These are phyloP conservation scores for Cucumis melo DNA, from an alignment of 306 rosid species.

Conservation along the genomic window DNA sequence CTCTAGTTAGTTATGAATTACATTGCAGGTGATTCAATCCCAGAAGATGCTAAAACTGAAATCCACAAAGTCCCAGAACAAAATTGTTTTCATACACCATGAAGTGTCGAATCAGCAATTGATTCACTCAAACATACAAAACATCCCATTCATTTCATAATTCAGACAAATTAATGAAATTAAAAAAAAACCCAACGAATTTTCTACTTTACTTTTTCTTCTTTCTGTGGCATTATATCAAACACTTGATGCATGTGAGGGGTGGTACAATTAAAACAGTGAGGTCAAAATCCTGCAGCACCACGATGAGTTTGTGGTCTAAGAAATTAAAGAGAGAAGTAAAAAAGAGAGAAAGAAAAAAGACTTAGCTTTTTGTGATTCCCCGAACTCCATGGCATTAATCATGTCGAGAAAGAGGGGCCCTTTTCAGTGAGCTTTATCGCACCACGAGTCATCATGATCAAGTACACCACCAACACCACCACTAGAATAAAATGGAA, in stretches of 20 bases:
- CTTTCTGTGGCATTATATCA: neutral
- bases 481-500: neutral
- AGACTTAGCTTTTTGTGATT: constrained; percentile 3
- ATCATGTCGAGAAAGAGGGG: constrained; percentile 1
- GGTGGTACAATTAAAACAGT: constrained; percentile 7
- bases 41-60: neutral
- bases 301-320: neutral
- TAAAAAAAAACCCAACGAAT: neutral
- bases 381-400: constrained; percentile 3
- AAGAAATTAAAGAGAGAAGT: neutral
- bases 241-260: constrained; percentile 4
- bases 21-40: neutral
- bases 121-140: neutral
- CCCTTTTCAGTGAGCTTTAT: constrained; percentile 1
- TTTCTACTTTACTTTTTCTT: neutral
- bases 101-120: neutral
- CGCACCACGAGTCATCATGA: constrained; percentile 3
- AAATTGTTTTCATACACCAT: neutral
- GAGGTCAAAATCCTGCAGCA: constrained; percentile 17
- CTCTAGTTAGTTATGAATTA: neutral
- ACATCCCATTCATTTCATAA: neutral
- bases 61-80: neutral
- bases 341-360: neutral
- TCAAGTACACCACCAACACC: neutral
- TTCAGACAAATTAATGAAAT: neutral